Percentiles rank a stretch among this genome's conserved stretches.
These are phyloP conservation scores for Cyberlindnera saturnus DNA, from an alignment of 805 yeast species.

Conservation along the genomic window DNA sequence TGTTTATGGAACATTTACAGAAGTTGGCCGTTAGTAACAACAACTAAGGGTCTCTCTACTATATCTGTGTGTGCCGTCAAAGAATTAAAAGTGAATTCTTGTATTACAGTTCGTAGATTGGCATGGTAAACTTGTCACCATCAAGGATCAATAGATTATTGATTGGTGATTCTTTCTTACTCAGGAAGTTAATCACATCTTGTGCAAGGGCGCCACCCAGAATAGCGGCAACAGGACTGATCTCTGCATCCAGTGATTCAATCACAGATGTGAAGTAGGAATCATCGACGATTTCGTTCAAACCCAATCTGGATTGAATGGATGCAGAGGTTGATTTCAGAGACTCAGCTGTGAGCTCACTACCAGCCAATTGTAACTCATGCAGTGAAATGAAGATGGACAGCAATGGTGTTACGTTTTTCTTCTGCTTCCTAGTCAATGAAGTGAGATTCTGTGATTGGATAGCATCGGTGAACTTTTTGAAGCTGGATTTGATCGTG, in stretches of 20 bases:
- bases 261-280: constrained; percentile 36
- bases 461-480: constrained; percentile 31
- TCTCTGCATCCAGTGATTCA: constrained; percentile 52
- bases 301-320: constrained; percentile 34
- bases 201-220: constrained; percentile 89
- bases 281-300: constrained; percentile 35
- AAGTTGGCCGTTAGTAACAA: constrained; percentile 63
- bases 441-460: constrained; percentile 18
- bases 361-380: constrained; percentile 29
- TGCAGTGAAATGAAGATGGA: constrained; percentile 58
- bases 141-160: constrained; percentile 79
- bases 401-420: constrained; percentile 46
- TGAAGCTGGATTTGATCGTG: constrained; percentile 32
- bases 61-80: too few relatives aligned
- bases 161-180: constrained; percentile 71
- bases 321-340: constrained; percentile 26
- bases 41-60: background rate
- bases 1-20: constrained; percentile 91
- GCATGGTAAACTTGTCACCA: constrained; percentile 66
- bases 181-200: constrained; percentile 78
- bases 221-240: constrained; percentile 80
- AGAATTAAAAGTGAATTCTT: background rate
- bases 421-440: constrained; percentile 34
- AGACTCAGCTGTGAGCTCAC: constrained; percentile 19
- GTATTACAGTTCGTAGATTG: constrained; percentile 51